Evolutionary conservation across 441 rosid genomes (phyloP).

Genomic region (Brassica balearica): DNA sequence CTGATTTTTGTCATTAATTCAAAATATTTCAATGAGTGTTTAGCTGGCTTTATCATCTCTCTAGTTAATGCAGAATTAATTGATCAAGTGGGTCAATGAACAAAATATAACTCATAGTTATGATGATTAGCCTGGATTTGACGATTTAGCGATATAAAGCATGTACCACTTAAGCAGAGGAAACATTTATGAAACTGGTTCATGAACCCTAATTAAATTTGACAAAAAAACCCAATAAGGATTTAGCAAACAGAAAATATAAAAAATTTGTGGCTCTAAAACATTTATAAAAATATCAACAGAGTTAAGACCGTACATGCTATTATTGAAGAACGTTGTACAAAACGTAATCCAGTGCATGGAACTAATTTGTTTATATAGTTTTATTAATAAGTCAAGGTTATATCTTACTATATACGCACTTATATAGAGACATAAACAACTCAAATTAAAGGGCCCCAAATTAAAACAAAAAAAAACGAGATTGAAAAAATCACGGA

Average conservation of each 20-base stretch:
- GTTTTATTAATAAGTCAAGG: not conserved
- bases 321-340: conserved; percentile 36
- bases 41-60: conserved; percentile 35
- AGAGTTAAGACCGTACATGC: conserved; percentile 36
- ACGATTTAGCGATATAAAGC: conserved; percentile 9
- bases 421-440: not conserved
- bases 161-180: conserved; percentile 20
- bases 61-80: conserved; percentile 29
- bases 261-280: conserved; percentile 11
- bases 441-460: not conserved
- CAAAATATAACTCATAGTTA: conserved; percentile 2
- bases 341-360: conserved; percentile 37
- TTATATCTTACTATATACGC: not conserved
- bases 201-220: conserved; percentile 16
- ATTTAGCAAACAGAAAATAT: conserved; percentile 13
- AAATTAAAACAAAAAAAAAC: not conserved
- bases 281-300: conserved; percentile 29
- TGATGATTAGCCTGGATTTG: conserved; percentile 26
- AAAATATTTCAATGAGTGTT: conserved; percentile 8
- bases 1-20: conserved; percentile 37
- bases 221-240: not conserved
- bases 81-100: conserved; percentile 30
- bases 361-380: conserved; percentile 7
- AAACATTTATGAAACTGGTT: conserved; percentile 23
- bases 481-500: conserved; percentile 12